These are phyloP conservation scores for Kodamaea plutei DNA, from an alignment of 1,139 yeast genomes.

Conservation along the genomic window DNA sequence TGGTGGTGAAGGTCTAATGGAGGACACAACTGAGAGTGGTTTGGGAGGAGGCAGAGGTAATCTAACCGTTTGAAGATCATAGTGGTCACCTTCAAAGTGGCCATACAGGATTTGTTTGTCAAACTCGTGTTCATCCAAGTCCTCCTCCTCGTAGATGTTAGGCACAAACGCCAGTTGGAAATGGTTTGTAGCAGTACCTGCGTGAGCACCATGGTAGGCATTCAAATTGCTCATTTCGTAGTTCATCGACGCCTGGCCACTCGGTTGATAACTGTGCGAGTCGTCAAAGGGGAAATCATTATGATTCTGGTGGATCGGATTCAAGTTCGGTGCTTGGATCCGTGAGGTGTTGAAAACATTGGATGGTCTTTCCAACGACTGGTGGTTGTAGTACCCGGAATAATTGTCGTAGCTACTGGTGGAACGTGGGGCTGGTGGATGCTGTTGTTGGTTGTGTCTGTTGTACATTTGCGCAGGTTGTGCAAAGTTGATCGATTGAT, in stretches of 20 bases:
- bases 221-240: slow-evolving; percentile 14
- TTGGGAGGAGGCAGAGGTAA: slow-evolving; percentile 21
- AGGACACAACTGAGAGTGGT: slow-evolving; percentile 12
- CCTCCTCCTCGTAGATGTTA: slow-evolving; percentile 43
- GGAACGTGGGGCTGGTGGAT: slow-evolving; percentile 5
- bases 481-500: slow-evolving; percentile 28
- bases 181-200: slow-evolving; percentile 8
- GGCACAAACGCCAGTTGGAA: slow-evolving; percentile 44
- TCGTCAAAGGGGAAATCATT: slow-evolving; percentile 11
- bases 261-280: slow-evolving; percentile 8
- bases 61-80: slow-evolving; percentile 36
- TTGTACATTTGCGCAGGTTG: slow-evolving; percentile 29
- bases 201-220: slow-evolving; percentile 6
- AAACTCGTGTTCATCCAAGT: slow-evolving; percentile 39
- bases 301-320: slow-evolving; percentile 15
- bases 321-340: slow-evolving; percentile 16
- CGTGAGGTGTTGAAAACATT: slow-evolving; percentile 25
- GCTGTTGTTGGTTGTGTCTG: slow-evolving; percentile 8
- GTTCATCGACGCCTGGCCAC: slow-evolving; percentile 9
- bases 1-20: slow-evolving; percentile 7
- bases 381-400: slow-evolving; percentile 14
- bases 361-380: slow-evolving; percentile 15
- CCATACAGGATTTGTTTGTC: slow-evolving; percentile 40
- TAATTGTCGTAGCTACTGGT: slow-evolving; percentile 19
- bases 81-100: slow-evolving; percentile 43